Base-by-base conservation (phyloP, 768 basidiomycete genomes). In the Strobilomyces dryophilus region DNA sequence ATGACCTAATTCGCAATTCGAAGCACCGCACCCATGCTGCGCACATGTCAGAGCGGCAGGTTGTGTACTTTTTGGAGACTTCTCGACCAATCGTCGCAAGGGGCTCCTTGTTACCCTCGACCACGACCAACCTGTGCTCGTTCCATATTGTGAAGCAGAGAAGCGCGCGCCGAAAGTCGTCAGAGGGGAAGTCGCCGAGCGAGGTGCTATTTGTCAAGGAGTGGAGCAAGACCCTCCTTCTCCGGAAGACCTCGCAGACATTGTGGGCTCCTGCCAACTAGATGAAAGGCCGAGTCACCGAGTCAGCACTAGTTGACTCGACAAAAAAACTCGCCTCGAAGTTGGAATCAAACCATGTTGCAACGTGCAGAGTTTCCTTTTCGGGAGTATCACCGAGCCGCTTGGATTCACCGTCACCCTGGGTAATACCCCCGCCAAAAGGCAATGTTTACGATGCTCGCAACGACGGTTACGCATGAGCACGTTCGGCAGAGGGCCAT, bases 401-500 rank as follows among this genome's bases (percentile, higher is more conserved):
- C 47, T 8, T 43, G 46, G 49, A 52, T 51, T 49, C 55, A 37
- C 56, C 53, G 47, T 31, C 53, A 49, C 29, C 24, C 48, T 48
- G 40, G 39, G 29, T 40, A 49, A 47, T 43, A 35, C 49, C 51
- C 27, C 52, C 24, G 37, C 45, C 29, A 53, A 56, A 45, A 47
- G 44, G 49, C 20, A 49, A 62, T 68, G 34, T 67, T 66, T 37
- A 58, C 65, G 52, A 58, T 54, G n/a, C 59, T 70, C 12, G 69
- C 69, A 26, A 51, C 64, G 48, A 45, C 59, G 18, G 48, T 70
- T 10, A 63, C 69, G 10, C 62, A 53, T 8, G 71, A 75, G 21
- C 78, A 82, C 57, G 70, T 81, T 18, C 60, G 68, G 15, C 69
- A 70, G 42, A 69, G 67, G 15, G 21, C 53, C 39, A 40, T 39